phyloP scores from a whole-genome alignment of 805 yeast species.

The Citeromyces nyonsensis region DNA sequence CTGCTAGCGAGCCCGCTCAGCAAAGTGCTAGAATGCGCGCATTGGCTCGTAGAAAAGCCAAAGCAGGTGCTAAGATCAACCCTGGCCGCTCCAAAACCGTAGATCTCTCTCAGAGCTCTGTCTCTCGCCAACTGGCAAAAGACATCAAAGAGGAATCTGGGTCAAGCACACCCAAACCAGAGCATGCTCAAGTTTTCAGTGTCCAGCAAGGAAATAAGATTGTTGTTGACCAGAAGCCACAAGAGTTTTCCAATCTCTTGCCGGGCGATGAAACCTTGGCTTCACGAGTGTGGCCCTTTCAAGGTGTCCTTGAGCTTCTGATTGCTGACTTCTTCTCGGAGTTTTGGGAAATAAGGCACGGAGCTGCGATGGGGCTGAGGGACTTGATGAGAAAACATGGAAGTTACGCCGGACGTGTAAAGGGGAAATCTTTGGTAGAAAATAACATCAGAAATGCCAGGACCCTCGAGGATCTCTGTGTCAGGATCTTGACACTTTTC shows the following conservation, averaged over 20 bases:
- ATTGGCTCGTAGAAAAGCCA: conserved; percentile 85
- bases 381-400: conserved; percentile 80
- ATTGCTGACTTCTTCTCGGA: conserved; percentile 71
- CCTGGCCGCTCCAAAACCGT: conserved; percentile 31
- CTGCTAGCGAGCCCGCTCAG: conserved; percentile 3
- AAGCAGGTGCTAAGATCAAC: conserved; percentile 42
- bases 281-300: conserved; percentile 84
- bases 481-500: conserved; percentile 71
- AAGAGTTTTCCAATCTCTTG: conserved; percentile 50
- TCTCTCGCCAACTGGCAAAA: conserved; percentile 36
- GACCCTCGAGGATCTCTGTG: conserved; percentile 78
- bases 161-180: conserved; percentile 3
- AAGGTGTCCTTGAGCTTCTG: conserved; percentile 77
- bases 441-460: conserved; percentile 50
- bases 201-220: conserved; percentile 58
- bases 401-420: conserved; percentile 67
- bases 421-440: conserved; percentile 41
- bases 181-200: conserved; percentile 11
- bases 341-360: conserved; percentile 91
- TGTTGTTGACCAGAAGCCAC: conserved; percentile 65
- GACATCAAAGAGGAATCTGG: conserved; percentile 8
- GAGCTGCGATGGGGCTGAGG: conserved; percentile 83
- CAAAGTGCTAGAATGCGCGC: conserved; percentile 73
- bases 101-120: conserved; percentile 58
- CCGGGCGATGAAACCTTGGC: conserved; percentile 59